Base-by-base conservation (phyloP, 345 rosid genomes). In the Rhodamnia rubescens region DNA sequence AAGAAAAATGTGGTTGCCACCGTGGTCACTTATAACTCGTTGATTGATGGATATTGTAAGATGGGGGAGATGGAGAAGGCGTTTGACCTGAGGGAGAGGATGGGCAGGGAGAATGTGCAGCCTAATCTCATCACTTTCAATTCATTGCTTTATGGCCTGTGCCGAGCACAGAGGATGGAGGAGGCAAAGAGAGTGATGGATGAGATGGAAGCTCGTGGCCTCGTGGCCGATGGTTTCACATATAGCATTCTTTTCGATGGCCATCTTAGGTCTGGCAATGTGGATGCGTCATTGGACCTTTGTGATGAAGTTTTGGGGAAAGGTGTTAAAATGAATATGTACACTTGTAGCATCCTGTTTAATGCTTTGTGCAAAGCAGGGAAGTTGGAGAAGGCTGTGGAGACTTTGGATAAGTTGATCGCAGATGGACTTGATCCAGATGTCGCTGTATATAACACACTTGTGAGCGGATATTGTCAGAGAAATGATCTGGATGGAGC, bases 41-140 rank as follows among this genome's bases (percentile, higher is more conserved):
- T 96, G 87, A 91, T 95, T 57, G 95, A 94, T 64, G 96, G 98
- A 59, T 93, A 91, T 84, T 95, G 95, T 85, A 95, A 92, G 87
- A 89, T 83, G 50, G 98, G 94, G 85, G 92, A 89, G 47, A 84
- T 92, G 52, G 95, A 92, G 4, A 85, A 87, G 83, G 95, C 87
- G 8, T 87, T 91, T 53, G 83, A 87, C 18, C 52, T 93, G 89
- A 93, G 93, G 87, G 92, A 90, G 57, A 88, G 90, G 82, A 96
- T 94, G 98, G 89, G 85, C 85, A 82, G 36, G 69, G 92, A 88
- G 82, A 89, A 89, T 24, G 92, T 94, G 80, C 87, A 85, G 84
- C 92, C 93, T 11, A 96, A 86, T 90, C 85, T 96, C 56, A 87
- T 95, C 83, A 95, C 96, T 0, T 96, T 89, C 82, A 96, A 96